Evolutionary conservation across 495 filamentous ascomycete species (phyloP), one percentile per base, ranked within the genome.

Genomic region (Neurospora sp.): DNA sequence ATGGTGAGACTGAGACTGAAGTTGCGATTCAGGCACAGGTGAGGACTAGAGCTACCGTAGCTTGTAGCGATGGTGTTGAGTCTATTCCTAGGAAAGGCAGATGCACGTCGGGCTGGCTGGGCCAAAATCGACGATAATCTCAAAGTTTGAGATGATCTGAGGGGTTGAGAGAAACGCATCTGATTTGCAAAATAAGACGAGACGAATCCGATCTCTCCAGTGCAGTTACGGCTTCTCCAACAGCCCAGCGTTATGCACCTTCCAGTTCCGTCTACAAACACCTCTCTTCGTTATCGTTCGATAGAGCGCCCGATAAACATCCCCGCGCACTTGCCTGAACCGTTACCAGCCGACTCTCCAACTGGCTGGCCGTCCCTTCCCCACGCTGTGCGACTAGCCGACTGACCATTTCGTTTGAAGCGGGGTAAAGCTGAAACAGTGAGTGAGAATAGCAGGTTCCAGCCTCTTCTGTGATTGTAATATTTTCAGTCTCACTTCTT

Each of bases 1-100:
- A 88, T 81, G 70, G 59, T 78, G 74, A 31, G 35, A 59, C 39
- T 14, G 70, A 71, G 22, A 22, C 42, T 68, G 22, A 65, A 65
- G 44, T 65, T 71, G 38, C 70, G 70, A 38, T 65, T 31, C 27
- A 65, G 53, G 27, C 12, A 65, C 53, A 35, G 53, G 14, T 31
- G 53, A 37, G 70, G 8, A 8, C n/a, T 71, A 20, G 35, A 71
- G 70, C 31, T 65, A 37, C 53, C 27, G 53, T 35, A 35, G 53
- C 14, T 18, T 35, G 53, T 8, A 65, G 53, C 69, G 77, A 14
- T 71, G 77, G 2, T 42, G 61, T 37, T 72, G 73, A 31, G 10
- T 27, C 22, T 69, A 71, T 72, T 42, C 53, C 31, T 44, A 3
- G 41, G 41, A 39, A 39, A 35, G 14, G 38, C 73, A 70, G 41